Evolutionary conservation across 495 filamentous ascomycete species (phyloP).

Genomic region (Penicillium waksmanii): DNA sequence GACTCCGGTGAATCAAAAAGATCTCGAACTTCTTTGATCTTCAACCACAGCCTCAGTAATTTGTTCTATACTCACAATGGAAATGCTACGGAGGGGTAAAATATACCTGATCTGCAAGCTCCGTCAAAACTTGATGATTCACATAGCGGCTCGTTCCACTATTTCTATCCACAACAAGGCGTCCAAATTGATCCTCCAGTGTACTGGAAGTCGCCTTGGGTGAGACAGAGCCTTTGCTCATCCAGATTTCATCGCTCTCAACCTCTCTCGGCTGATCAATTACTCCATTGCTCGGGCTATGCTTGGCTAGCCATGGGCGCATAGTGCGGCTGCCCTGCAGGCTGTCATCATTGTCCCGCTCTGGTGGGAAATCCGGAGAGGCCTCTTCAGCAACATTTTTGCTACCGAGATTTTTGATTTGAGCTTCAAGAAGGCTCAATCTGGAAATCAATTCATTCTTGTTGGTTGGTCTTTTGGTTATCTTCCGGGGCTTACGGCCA

Average conservation of each 20-base stretch:
- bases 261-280: conserved; percentile 33
- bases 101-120: conserved; percentile 10
- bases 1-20: conserved; percentile 32
- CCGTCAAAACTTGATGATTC: conserved; percentile 52
- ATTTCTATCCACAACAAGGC: conserved; percentile 53
- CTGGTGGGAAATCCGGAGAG: too few species aligned
- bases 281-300: conserved; percentile 44
- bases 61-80: conserved; percentile 10
- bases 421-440: conserved; percentile 65
- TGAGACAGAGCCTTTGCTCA: neutral
- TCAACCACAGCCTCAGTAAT: conserved; percentile 28
- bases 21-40: conserved; percentile 61
- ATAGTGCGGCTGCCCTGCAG: too few species aligned
- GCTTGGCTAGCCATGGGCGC: too few species aligned
- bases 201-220: neutral
- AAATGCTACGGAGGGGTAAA: conserved; percentile 21
- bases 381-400: too few species aligned
- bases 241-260: neutral
- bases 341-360: too few species aligned
- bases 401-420: conserved; percentile 34
- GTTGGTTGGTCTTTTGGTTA: conserved; percentile 48
- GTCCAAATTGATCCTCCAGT: conserved; percentile 42
- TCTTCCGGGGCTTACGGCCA: conserved; percentile 67
- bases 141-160: conserved; percentile 14
- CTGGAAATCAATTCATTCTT: conserved; percentile 67